These are phyloP conservation scores for Pleurotus sapidus DNA, from an alignment of 768 basidiomycete genomes.

Conservation along the genomic window DNA sequence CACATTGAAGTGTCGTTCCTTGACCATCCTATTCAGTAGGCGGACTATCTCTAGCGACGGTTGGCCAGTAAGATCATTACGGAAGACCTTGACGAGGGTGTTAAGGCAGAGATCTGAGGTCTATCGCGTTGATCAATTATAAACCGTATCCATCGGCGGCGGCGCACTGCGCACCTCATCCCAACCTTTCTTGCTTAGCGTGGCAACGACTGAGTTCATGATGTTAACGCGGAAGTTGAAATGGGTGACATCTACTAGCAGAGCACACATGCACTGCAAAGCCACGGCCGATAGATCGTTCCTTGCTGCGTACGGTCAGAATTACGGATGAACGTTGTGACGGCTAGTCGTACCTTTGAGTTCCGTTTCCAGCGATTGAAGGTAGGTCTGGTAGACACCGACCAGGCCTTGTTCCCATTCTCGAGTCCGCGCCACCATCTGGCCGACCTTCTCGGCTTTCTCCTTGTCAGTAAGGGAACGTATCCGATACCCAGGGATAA, in stretches of 20 bases:
- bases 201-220: slow-evolving; percentile 81
- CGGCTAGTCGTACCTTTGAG: slow-evolving; percentile 62
- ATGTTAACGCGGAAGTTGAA: slow-evolving; percentile 97
- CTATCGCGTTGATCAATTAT: slow-evolving; percentile 36
- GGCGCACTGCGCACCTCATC: slow-evolving; percentile 59
- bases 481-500: slow-evolving; percentile 95
- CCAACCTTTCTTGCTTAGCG: slow-evolving; percentile 85
- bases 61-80: slow-evolving; percentile 73
- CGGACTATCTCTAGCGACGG: slow-evolving; percentile 89
- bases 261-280: slow-evolving; percentile 84
- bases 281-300: slow-evolving; percentile 65
- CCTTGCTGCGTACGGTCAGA: slow-evolving; percentile 41
- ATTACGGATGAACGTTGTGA: slow-evolving; percentile 12
- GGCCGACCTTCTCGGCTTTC: slow-evolving; percentile 90
- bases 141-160: slow-evolving; percentile 12
- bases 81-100: slow-evolving; percentile 80
- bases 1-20: slow-evolving; percentile 86
- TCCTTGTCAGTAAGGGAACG: slow-evolving; percentile 88
- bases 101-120: slow-evolving; percentile 82
- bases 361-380: slow-evolving; percentile 82
- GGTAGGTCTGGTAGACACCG: slow-evolving; percentile 81
- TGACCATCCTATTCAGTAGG: slow-evolving; percentile 92
- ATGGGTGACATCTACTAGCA: slow-evolving; percentile 81
- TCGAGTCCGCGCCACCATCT: slow-evolving; percentile 83
- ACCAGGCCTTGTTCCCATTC: slow-evolving; percentile 97